Base-by-base conservation (phyloP, 2,329 filamentous ascomycete species). In the Pseudogymnoascus sp. region DNA sequence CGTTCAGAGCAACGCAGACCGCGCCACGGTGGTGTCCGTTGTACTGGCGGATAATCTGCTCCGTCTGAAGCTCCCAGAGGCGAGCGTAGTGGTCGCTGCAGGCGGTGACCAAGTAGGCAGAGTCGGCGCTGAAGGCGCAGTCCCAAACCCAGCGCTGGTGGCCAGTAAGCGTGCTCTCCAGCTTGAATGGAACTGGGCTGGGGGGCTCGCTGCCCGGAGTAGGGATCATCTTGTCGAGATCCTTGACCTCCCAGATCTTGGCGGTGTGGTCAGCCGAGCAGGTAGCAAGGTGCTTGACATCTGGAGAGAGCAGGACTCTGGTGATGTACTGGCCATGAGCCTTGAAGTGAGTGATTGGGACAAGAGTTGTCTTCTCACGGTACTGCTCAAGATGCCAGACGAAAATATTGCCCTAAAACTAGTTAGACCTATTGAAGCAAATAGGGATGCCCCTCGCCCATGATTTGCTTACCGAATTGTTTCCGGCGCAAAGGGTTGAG, bases 201-300 rank as follows among this genome's bases (percentile, higher is more conserved):
- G 39, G 18, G 7, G 59, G 59, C 21, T 61, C 34, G 21, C 39
- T 39, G 2, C 59, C 59, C 26, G 36, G 59, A n/a, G 26, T 70
- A 75, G 54, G 71, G 67, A 64, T 61, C 68, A 78, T 79, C 47
- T 78, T 77, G 26, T 86, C 83, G n/a, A 87, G 81, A 72, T 96
- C 90, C 67, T 79, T 79, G 54, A 97, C 89, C 70, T 92, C 90
- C 95, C 95, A 99, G 70, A 99, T 97, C 75, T 96, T 93, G 66
- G 93, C 92, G 0, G 93, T 90, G 73, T 90, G 88, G 71, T 91
- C 88, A 37, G 88, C 88, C 31, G 83, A 87, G 75, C 88, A 91
- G 36, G 88, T 91, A 8, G 88, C 88, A 8, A 91, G 81, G 69
- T 90, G 86, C 65, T 87, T 87, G 64, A 90, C 88, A 68, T 91